Evolutionary conservation across 2,329 filamentous ascomycete species (phyloP), one percentile per base, ranked within the genome.

Genomic region (Malbranchea zuffiana): DNA sequence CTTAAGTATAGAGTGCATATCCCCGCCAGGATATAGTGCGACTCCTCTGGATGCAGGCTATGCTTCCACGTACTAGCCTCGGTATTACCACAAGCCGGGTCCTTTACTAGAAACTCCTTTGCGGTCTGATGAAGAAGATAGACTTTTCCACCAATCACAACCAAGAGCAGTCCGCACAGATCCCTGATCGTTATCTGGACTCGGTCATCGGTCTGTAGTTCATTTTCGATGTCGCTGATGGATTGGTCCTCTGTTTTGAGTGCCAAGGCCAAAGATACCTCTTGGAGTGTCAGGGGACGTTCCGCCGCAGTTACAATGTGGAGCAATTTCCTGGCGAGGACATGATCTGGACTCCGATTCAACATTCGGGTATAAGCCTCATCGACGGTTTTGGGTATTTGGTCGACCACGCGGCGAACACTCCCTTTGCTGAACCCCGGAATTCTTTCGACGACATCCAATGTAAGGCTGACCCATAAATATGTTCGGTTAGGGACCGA

Each of bases 81-180:
- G 0, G 5, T 5, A 16, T 38, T 12, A 33, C 15, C 11, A 6
- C 17, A 15, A 16, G 16, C 23, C n/a, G 35, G 15, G 6, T 16
- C n/a, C 12, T 20, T 43, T 24, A 57, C 33, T 21, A 64, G 38
- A 40, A 62, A 63, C 28, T 62, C 59, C 35, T 48, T 60, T 0
- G 57, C 61, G 1, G 60, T 64, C 42, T 65, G 57, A 21, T 64
- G 60, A 20, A 65, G 44, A 4, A 65, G 45, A 42, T 58, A 63
- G 3, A 65, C 44, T 33, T 41, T 52, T 3, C 37, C 42, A 28
- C 60, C 44, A 1, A 52, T 40, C n/a, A 64, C 44, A 12, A 36
- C 49, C 2, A 65, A 44, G 32, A 64, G 61, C 5, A 62, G 50
- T 1, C 56, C 59, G 38, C 59, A 65, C 7, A 57, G 39, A 4